These are phyloP conservation scores for Eucalyptus erythrocorys DNA, from an alignment of 345 rosid species.

Conservation along the genomic window DNA sequence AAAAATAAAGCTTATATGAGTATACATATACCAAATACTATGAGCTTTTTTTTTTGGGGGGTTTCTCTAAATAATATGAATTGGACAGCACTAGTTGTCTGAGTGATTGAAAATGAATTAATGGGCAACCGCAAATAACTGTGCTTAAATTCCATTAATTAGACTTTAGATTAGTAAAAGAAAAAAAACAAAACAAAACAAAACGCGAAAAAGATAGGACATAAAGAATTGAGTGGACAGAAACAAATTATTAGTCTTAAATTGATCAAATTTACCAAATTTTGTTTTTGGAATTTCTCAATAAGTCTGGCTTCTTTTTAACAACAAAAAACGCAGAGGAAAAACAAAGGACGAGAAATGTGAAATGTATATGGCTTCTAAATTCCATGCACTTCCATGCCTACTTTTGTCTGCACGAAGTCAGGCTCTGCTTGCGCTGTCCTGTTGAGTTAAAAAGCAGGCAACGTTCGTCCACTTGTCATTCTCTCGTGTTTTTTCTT, in stretches of 20 bases:
- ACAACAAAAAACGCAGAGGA: too few species aligned
- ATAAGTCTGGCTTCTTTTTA: too few species aligned
- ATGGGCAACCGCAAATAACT: not conserved
- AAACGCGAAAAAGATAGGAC: too few species aligned
- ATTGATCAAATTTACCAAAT: too few species aligned
- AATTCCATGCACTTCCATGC: not conserved
- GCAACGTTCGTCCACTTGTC: not conserved
- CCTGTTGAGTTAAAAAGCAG: not conserved
- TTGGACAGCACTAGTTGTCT: not conserved
- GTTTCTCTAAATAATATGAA: not conserved
- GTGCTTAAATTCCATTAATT: not conserved
- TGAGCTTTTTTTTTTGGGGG: too few species aligned
- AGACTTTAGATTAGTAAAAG: not conserved
- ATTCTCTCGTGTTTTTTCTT: not conserved
- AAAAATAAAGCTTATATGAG: not conserved
- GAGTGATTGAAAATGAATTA: too few species aligned
- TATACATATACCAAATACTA: not conserved
- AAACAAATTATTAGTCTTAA: too few species aligned
- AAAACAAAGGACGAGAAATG: not conserved
- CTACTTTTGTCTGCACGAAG: not conserved
- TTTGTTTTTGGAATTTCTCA: too few species aligned
- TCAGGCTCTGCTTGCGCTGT: not conserved
- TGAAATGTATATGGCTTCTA: not conserved
- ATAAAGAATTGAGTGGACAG: not conserved
- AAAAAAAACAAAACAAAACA: not conserved